These are phyloP conservation scores for Fusarium globosum DNA, from an alignment of 2,329 filamentous ascomycete species.

Conservation along the genomic window DNA sequence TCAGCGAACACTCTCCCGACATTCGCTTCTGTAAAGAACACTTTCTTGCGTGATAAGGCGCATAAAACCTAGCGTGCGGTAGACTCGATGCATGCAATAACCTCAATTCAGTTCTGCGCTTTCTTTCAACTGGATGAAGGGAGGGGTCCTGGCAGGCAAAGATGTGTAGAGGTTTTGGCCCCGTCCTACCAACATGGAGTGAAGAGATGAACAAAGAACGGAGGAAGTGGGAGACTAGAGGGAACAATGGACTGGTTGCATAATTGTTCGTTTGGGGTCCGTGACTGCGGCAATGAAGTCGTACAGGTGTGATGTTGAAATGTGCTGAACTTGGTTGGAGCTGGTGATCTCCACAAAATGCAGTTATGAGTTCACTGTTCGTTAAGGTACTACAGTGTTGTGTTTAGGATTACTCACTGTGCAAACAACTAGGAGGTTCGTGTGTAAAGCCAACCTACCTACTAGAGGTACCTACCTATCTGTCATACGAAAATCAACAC, in stretches of 20 bases:
- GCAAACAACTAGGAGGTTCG: not conserved
- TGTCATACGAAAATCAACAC: not conserved
- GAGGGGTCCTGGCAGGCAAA: constrained; percentile 16
- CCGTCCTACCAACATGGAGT: not conserved
- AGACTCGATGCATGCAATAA: constrained; percentile 3
- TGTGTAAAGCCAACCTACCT: not conserved
- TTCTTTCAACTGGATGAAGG: constrained; percentile 20
- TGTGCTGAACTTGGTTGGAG: constrained; percentile 15
- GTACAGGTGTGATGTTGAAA: constrained; percentile 30
- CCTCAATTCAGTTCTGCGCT: constrained; percentile 4
- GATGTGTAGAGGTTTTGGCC: constrained; percentile 3
- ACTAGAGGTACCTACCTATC: too few species aligned
- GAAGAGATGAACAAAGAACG: not conserved
- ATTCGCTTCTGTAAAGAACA: not conserved
- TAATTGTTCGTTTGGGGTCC: constrained; percentile 4
- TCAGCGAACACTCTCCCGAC: not conserved
- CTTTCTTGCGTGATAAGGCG: not conserved
- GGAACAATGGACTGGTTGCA: not conserved
- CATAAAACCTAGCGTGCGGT: not conserved
- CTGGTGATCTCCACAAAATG: constrained; percentile 35
- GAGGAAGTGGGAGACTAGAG: not conserved
- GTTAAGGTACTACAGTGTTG: constrained; percentile 6
- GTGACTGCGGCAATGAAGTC: constrained; percentile 6
- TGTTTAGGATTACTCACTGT: not conserved
- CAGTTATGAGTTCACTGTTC: constrained; percentile 28